Conservation (phyloP, 1,284 basidiomycete genomes). For the Fomitopsis betulina region DNA sequence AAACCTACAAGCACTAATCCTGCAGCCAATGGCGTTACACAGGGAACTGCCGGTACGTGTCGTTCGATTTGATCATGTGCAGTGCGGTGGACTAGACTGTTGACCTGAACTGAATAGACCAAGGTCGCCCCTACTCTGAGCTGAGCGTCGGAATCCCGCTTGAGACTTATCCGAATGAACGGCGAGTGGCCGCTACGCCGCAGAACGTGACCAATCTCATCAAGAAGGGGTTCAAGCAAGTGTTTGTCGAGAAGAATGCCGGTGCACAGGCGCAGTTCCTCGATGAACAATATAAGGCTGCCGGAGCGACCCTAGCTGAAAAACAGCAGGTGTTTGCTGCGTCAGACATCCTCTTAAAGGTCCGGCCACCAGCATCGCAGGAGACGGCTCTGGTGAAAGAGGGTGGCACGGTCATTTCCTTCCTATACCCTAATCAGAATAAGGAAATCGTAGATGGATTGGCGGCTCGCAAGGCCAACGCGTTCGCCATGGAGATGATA, state of each 20-base stretch:
- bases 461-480: conserved; percentile 57
- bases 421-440: conserved; percentile 80
- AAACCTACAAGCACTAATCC: conserved; percentile 12
- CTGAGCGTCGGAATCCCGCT: conserved; percentile 75
- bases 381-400: conserved; percentile 59
- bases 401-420: conserved; percentile 78
- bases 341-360: conserved; percentile 79
- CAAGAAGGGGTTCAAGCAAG: conserved; percentile 75
- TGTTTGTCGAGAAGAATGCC: conserved; percentile 71
- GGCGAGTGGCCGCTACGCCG: conserved; percentile 76
- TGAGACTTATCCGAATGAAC: conserved; percentile 72
- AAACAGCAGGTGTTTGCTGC: conserved; percentile 56
- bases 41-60: conserved; percentile 19
- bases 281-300: conserved; percentile 71
- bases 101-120: not conserved
- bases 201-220: conserved; percentile 66
- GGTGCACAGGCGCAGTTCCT: conserved; percentile 72
- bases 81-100: not conserved
- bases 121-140: conserved; percentile 66
- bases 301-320: conserved; percentile 72
- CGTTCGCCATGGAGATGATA: conserved; percentile 83
- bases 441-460: conserved; percentile 65
- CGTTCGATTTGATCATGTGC: conserved; percentile 1
- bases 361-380: conserved; percentile 62
- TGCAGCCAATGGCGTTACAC: conserved; percentile 13